Percentiles rank a stretch among this genome's conserved stretches.
Conservation (phyloP, 306 rosid genomes). For the Fagus sylvatica region DNA sequence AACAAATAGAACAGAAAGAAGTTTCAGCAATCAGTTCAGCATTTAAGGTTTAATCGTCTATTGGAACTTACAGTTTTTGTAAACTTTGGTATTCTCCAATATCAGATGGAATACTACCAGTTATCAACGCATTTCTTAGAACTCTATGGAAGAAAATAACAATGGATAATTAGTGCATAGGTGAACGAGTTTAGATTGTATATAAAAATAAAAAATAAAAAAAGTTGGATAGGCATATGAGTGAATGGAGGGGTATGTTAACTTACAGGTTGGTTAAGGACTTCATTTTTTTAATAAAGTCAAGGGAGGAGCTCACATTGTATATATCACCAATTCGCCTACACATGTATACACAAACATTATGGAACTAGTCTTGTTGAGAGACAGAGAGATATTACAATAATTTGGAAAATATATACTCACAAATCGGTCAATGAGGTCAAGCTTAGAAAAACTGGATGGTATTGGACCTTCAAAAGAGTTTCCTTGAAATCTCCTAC, state of each 20-base stretch:
- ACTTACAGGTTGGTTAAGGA: constrained; percentile 29
- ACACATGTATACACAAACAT: constrained; percentile 4
- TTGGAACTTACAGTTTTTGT: constrained; percentile 14
- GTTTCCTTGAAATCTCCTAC: constrained; percentile 31
- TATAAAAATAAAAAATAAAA: no score
- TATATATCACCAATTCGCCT: constrained; percentile 37
- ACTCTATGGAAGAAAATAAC: constrained; percentile 5
- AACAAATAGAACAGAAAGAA: background rate
- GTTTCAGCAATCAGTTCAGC: background rate
- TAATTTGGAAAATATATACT: background rate
- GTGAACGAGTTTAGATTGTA: background rate
- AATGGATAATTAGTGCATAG: background rate
- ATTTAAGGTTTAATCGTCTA: background rate
- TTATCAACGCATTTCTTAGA: constrained; percentile 32
- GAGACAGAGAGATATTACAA: background rate
- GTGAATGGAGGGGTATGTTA: background rate
- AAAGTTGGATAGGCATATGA: no score
- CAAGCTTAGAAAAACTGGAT: constrained; percentile 24
- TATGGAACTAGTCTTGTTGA: background rate
- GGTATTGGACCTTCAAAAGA: constrained; percentile 42
- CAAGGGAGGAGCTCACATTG: constrained; percentile 32
- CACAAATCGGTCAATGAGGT: constrained; percentile 12
- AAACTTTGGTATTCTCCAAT: constrained; percentile 22
- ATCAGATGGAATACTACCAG: constrained; percentile 26
- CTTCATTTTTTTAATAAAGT: constrained; percentile 19